Base-by-base conservation (phyloP, 2,329 filamentous ascomycete species). In the Colletotrichum sp. region DNA sequence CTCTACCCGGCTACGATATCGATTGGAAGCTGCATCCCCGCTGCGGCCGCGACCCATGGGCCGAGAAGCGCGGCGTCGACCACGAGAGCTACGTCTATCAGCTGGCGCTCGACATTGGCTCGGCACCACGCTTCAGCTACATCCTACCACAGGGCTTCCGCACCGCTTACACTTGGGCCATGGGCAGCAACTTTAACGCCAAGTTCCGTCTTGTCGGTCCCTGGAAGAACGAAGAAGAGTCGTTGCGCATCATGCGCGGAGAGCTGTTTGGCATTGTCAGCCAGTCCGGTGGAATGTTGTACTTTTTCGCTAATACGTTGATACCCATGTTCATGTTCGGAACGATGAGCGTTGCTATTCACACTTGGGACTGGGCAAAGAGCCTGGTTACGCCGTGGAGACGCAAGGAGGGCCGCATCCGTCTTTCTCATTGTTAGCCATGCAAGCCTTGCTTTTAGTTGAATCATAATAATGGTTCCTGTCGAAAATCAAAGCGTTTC, bases 11-110 rank as follows among this genome's bases (percentile, higher is more conserved):
- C 0, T 86, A 87, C 39, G 84, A 87, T 5, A 76, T 85, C 1
- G 83, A 87, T 77, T 89, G 86, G 74, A 79, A 83, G 39, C 83
- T 89, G 2, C 85, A 85, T 32, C 64, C 81, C 0, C 82, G 82
- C 4, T 81, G 78, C 1, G 78, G 79, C 24, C 84, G 85, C 72
- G 83, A 84, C 69, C 78, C 84, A 26, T 83, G 79, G 66, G 74
- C 80, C 21, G 81, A 78, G 36, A 85, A 86, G 77, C 81, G 84
- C 68, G 87, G 86, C 18, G 87, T 89, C 3, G 87, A 89, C 59
- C 87, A 89, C 64, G 88, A 89, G 75, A 85, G 84, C 75, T 89
- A 89, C 76, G 86, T 86, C 0, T 89, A 89, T 79, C 88, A 89
- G 80, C 83, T 89, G 4, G 87, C 87, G 0, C 81, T 87, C 0